Percentiles rank a stretch among this genome's conserved stretches.
phyloP scores from a whole-genome alignment of 768 basidiomycete genomes.

The Tylopilus sp. region DNA sequence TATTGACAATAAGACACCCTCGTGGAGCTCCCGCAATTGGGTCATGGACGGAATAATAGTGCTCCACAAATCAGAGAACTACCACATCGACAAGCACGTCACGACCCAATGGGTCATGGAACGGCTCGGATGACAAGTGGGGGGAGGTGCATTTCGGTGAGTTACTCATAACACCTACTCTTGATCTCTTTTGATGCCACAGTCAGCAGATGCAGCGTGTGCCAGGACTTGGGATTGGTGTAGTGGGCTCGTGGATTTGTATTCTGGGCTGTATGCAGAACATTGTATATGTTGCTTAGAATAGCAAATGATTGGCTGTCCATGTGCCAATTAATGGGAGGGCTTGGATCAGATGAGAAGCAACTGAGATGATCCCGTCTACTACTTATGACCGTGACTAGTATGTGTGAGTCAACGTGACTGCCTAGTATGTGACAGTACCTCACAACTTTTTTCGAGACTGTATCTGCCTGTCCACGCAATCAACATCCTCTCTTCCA shows the following conservation, averaged over 20 bases:
- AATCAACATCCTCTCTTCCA: too few relatives aligned
- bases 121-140: constrained; percentile 27
- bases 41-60: constrained; percentile 32
- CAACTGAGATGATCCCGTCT: too few relatives aligned
- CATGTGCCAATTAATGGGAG: not conserved
- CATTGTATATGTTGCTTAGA: constrained; percentile 9
- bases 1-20: constrained; percentile 24
- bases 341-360: too few relatives aligned
- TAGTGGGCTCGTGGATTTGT: constrained; percentile 20
- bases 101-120: constrained; percentile 29
- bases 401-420: too few relatives aligned
- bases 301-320: constrained; percentile 5
- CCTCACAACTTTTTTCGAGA: too few relatives aligned
- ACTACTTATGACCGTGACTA: too few relatives aligned
- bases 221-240: constrained; percentile 19
- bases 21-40: constrained; percentile 30
- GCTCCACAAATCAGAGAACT: constrained; percentile 28
- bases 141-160: not conserved
- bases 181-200: constrained; percentile 22
- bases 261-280: constrained; percentile 20
- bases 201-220: constrained; percentile 15
- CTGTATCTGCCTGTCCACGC: too few relatives aligned
- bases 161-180: constrained; percentile 5
- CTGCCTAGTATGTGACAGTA: too few relatives aligned
- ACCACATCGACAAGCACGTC: constrained; percentile 29